Conservation (phyloP, 306 rosid genomes). For the Quercus gilva region DNA sequence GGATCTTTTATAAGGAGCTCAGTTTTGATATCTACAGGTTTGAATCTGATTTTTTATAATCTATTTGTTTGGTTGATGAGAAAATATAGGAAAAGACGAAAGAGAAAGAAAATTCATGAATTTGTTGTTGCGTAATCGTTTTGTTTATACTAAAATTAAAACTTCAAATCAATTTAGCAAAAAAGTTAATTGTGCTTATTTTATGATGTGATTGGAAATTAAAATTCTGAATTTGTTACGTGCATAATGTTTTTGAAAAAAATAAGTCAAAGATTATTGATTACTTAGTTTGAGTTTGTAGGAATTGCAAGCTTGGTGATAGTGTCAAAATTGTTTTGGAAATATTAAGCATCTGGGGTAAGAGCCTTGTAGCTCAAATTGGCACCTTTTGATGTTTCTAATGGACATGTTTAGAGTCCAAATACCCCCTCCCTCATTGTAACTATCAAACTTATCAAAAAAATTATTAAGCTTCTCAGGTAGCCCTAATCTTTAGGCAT, state of each 20-base stretch:
- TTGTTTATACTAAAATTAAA: background rate
- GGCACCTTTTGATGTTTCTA: no score
- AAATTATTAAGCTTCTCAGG: no score
- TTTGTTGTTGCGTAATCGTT: background rate
- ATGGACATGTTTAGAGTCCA: no score
- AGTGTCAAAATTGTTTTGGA: no score
- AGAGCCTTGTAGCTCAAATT: no score
- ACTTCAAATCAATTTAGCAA: background rate
- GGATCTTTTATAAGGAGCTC: constrained; percentile 65
- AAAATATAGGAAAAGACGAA: background rate
- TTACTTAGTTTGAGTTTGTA: no score
- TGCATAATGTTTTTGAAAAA: background rate
- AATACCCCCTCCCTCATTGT: no score
- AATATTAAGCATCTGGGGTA: no score
- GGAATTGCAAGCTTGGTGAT: no score
- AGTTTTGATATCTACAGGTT: constrained; percentile 74
- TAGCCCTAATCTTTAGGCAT: no score
- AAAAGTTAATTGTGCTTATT: background rate
- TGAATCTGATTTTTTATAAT: background rate
- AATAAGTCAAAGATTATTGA: no score
- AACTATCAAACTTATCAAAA: no score
- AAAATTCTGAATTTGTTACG: background rate
- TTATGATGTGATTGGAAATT: background rate
- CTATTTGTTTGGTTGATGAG: background rate
- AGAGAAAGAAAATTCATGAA: background rate